phyloP scores from a whole-genome alignment of 768 basidiomycete species.

The Mycena alexandri region DNA sequence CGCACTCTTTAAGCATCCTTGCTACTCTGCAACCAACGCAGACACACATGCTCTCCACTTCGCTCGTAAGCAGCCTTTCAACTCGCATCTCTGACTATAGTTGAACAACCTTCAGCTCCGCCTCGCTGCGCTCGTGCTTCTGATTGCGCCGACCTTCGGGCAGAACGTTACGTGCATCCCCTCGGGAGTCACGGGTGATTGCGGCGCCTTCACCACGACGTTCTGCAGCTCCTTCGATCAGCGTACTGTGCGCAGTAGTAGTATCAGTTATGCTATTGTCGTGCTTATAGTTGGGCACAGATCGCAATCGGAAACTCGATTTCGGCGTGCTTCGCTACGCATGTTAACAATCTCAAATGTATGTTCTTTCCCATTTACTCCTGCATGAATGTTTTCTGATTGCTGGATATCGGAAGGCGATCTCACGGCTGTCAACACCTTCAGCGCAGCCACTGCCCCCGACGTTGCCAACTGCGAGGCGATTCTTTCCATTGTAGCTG shows the following conservation, averaged over 20 bases:
- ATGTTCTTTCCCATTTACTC: conserved; percentile 12
- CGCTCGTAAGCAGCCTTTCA: conserved; percentile 19
- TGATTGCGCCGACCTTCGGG: conserved; percentile 13
- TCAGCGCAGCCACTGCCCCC: conserved; percentile 6
- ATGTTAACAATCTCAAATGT: conserved; percentile 15
- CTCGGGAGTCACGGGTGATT: conserved; percentile 8
- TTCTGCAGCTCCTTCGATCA: conserved; percentile 20
- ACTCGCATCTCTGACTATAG: conserved; percentile 1
- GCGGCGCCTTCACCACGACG: conserved; percentile 15
- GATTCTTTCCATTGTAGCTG: conserved; percentile 11
- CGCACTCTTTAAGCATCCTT: conserved; percentile 5
- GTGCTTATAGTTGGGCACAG: conserved; percentile 15
- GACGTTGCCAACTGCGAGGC: conserved; percentile 11
- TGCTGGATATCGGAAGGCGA: conserved; percentile 11
- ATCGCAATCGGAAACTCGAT: conserved; percentile 18
- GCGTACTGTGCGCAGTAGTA: conserved; percentile 12
- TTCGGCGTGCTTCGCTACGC: conserved; percentile 20
- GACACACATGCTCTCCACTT: conserved; percentile 18
- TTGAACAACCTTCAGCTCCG: conserved; percentile 17
- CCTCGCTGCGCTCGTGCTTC: conserved; percentile 9
- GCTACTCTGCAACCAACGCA: not conserved
- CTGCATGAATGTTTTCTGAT: conserved; percentile 3
- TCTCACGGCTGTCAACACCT: conserved; percentile 18
- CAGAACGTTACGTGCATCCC: conserved; percentile 19
- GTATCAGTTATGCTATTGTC: conserved; percentile 14